Base-by-base conservation (phyloP, 2,329 filamentous ascomycete species). In the Aspergillus quadrilineatus region DNA sequence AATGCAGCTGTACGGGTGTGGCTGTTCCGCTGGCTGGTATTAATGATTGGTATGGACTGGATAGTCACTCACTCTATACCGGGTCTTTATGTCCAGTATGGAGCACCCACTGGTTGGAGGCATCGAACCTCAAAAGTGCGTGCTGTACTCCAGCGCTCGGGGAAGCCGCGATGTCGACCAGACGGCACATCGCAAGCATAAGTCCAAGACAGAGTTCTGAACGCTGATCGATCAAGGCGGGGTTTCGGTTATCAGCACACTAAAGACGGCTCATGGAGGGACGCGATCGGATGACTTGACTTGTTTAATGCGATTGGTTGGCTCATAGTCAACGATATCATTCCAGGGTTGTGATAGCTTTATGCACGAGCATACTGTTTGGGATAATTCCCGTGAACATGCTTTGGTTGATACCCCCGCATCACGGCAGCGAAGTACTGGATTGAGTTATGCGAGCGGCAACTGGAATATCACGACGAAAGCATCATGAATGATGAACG, bases 211-310 rank as follows among this genome's bases (percentile, higher is more conserved):
- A n/a, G 29, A 37, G 34, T 37, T n/a, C 22, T n/a, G 34, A 49
- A 49, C 32, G 17, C 26, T 49, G 46, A 49, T 39, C 37, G 7
- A 36, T 34, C 7, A 50, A 49, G 47, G 47, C 47, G 47, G 47
- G 47, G 47, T 50, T 15, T 14, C 12, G 7, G 47, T 39, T 41
- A 41, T 30, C 47, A 41, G 17, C 30, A 6, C 17, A 26, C 36
- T 28, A 29, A 15, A n/a, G 1, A 9, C 47, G 34, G 34, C 17
- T 28, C 12, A 36, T n/a, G 5, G 12, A 15, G 5, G 41, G 8
- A 36, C 14, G 30, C 12, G 12, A 6, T 17, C 9, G n/a, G 22
- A 15, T 4, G 22, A n/a, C 32, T 22, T 22, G 22, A 22, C 22
- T 22, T 22, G 22, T 22, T 22, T 48, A 8, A n/a, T 12, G 34